phyloP scores from a whole-genome alignment of 1,284 basidiomycete species.

The Neotropicomus parvogracilis region DNA sequence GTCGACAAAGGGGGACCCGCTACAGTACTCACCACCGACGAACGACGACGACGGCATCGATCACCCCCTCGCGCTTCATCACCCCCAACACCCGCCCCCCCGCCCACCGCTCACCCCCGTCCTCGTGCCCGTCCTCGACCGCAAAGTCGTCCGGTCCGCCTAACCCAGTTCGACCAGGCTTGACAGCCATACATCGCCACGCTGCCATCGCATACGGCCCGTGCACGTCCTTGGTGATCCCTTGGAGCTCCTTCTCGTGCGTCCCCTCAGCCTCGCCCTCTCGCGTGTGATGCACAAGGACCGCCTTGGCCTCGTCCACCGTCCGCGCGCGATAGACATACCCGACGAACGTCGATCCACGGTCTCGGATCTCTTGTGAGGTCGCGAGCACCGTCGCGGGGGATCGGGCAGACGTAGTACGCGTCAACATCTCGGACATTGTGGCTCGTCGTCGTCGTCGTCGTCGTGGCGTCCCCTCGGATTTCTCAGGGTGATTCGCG shows the following conservation, averaged over 20 bases:
- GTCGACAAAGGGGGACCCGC: too few species aligned
- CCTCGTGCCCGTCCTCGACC: constrained; percentile 55
- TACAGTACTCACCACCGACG: constrained; percentile 47
- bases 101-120: constrained; percentile 73
- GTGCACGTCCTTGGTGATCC: neutral
- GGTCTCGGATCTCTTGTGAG: constrained; percentile 69
- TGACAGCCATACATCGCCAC: constrained; percentile 73
- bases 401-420: neutral
- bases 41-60: constrained; percentile 68
- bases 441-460: neutral
- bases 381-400: constrained; percentile 43
- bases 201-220: constrained; percentile 64
- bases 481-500: too few species aligned
- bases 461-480: neutral
- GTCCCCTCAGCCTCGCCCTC: neutral
- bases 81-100: constrained; percentile 59
- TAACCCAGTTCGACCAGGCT: constrained; percentile 59
- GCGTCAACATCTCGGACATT: neutral
- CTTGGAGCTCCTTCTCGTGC: neutral
- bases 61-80: constrained; percentile 64
- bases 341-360: constrained; percentile 65
- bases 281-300: constrained; percentile 26
- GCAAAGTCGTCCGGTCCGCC: constrained; percentile 73
- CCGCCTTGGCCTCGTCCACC: constrained; percentile 44
- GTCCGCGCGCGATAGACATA: constrained; percentile 53